These are phyloP conservation scores for Aspergillus wentii DNA, from an alignment of 495 filamentous ascomycete species.

Conservation along the genomic window DNA sequence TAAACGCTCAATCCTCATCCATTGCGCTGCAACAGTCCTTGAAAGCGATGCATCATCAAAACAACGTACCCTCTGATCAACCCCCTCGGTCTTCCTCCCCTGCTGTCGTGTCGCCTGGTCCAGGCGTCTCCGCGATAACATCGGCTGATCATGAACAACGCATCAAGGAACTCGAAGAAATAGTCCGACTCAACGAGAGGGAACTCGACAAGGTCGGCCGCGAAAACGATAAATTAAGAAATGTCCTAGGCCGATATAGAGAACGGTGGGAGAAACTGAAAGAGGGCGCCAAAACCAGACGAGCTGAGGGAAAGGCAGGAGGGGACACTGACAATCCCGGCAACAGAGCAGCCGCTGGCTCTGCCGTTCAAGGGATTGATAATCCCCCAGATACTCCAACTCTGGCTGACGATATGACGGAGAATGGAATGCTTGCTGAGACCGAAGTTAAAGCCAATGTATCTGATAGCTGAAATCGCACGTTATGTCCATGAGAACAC, in stretches of 20 bases:
- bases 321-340: neutral
- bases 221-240: conserved; percentile 66
- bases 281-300: conserved; percentile 66
- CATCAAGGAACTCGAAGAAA: conserved; percentile 45
- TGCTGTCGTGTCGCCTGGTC: conserved; percentile 15
- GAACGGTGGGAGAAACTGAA: conserved; percentile 84
- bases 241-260: conserved; percentile 62
- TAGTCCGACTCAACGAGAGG: conserved; percentile 39
- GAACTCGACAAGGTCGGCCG: conserved; percentile 54
- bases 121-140: no score
- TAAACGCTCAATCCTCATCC: conserved; percentile 72
- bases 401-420: no score
- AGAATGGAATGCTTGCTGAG: no score
- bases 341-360: neutral
- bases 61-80: conserved; percentile 16
- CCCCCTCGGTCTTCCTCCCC: conserved; percentile 23
- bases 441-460: no score
- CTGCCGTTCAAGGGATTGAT: no score
- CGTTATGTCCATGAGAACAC: no score
- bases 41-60: conserved; percentile 56
- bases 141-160: conserved; percentile 30
- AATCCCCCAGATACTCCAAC: no score
- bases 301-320: conserved; percentile 18
- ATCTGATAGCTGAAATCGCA: no score
- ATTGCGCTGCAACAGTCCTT: conserved; percentile 78